Conservation (phyloP, 257 asterid species). For the Anisodus acutangulus region DNA sequence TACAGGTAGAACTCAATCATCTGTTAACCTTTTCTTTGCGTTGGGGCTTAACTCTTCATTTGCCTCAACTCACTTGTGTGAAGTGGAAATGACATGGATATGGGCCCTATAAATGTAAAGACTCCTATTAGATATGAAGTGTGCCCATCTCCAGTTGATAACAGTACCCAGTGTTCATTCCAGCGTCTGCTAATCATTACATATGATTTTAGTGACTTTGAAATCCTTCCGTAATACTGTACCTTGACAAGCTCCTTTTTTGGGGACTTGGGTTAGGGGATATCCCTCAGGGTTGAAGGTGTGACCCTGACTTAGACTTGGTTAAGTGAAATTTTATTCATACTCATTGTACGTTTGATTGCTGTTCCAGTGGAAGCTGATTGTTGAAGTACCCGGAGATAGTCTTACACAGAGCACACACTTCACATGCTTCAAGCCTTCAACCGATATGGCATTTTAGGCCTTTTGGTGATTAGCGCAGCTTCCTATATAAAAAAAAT, state of each 20-base stretch:
- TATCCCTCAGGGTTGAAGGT: background rate
- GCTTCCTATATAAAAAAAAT: slow-evolving; percentile 68
- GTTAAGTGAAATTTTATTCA: slow-evolving; percentile 5
- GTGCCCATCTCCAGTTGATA: background rate
- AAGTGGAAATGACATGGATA: background rate
- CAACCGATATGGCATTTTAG: slow-evolving; percentile 50
- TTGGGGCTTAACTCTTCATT: slow-evolving; percentile 15
- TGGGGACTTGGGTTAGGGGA: background rate
- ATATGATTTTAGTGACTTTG: background rate
- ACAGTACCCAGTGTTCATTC: background rate
- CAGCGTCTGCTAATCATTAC: background rate
- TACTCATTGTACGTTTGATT: background rate
- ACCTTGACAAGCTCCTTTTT: slow-evolving; percentile 8
- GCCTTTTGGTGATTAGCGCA: slow-evolving; percentile 52
- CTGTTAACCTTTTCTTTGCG: background rate
- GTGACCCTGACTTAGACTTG: background rate
- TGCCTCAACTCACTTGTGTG: background rate
- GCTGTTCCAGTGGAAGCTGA: slow-evolving; percentile 61
- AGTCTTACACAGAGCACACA: slow-evolving; percentile 34
- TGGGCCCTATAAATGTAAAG: background rate
- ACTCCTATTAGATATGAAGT: slow-evolving; percentile 10
- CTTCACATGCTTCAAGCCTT: slow-evolving; percentile 41
- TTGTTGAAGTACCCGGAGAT: slow-evolving; percentile 28
- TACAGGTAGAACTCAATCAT: slow-evolving; percentile 55
- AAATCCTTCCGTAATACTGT: background rate